Conservation (phyloP, 305 asterid species). For the Fraxinus albicans region DNA sequence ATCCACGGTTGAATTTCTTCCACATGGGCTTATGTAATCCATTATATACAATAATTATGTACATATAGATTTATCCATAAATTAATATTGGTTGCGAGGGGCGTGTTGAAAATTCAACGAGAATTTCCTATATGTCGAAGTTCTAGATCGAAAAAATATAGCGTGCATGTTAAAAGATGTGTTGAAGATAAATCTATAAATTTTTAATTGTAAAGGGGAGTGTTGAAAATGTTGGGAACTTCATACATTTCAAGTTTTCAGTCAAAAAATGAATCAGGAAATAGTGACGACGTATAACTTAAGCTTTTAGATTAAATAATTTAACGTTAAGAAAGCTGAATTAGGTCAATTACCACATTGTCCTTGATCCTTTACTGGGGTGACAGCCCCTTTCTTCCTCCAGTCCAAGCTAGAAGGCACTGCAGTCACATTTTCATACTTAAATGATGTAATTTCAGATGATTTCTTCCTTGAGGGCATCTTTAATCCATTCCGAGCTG, state of each 20-base stretch:
- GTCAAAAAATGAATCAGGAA: not conserved
- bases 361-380: constrained; percentile 53
- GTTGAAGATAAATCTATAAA: not conserved
- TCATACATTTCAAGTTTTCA: not conserved
- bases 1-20: too few species aligned
- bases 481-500: constrained; percentile 40
- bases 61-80: not conserved
- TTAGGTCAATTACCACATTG: constrained; percentile 15
- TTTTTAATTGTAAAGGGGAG: not conserved
- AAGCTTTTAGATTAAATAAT: not conserved
- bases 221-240: not conserved
- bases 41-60: too few species aligned
- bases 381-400: constrained; percentile 57
- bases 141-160: not conserved
- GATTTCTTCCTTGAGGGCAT: constrained; percentile 1
- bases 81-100: not conserved
- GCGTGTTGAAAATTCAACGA: not conserved
- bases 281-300: not conserved
- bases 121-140: not conserved
- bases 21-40: too few species aligned
- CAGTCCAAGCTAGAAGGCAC: constrained; percentile 49
- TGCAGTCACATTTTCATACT: constrained; percentile 40
- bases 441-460: constrained; percentile 28
- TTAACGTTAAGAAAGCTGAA: not conserved
- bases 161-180: not conserved